phyloP scores from a whole-genome alignment of 2,329 filamentous ascomycete genomes.

The Mycosphaerella sp. region DNA sequence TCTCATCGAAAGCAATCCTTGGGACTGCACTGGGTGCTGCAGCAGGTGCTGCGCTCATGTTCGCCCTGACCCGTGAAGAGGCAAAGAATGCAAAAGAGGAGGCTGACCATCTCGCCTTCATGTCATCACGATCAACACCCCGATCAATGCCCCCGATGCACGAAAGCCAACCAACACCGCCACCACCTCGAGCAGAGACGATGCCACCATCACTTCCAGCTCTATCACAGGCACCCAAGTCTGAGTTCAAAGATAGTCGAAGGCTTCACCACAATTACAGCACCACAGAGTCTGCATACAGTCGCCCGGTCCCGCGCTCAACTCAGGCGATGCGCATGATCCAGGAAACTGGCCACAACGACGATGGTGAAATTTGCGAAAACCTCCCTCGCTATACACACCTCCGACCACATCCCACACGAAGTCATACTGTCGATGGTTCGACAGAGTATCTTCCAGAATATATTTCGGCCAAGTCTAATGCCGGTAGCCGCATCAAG shows the following conservation, averaged over 20 bases:
- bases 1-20: conserved; percentile 39
- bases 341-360: conserved; percentile 31
- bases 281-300: conserved; percentile 28
- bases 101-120: conserved; percentile 27
- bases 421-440: conserved; percentile 26
- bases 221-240: conserved; percentile 26
- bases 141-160: conserved; percentile 17
- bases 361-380: conserved; percentile 25
- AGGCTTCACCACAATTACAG: conserved; percentile 27
- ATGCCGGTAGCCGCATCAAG: conserved; percentile 12
- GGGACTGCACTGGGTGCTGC: conserved; percentile 73
- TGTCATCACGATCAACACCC: conserved; percentile 16
- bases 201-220: conserved; percentile 25
- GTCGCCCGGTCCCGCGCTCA: conserved; percentile 20
- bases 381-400: conserved; percentile 22
- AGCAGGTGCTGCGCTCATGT: conserved; percentile 68
- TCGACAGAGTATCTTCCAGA: conserved; percentile 20
- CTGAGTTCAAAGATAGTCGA: conserved; percentile 7
- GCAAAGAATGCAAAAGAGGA: conserved; percentile 42
- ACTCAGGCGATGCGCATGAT: conserved; percentile 33
- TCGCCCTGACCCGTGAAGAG: conserved; percentile 62
- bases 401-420: conserved; percentile 19
- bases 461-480: conserved; percentile 9
- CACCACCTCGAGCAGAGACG: conserved; percentile 13
- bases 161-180: conserved; percentile 8